Evolutionary conservation across 768 basidiomycete genomes (phyloP), one percentile per base, ranked within the genome.

Genomic region (Phlebiopsis flavidoalba): DNA sequence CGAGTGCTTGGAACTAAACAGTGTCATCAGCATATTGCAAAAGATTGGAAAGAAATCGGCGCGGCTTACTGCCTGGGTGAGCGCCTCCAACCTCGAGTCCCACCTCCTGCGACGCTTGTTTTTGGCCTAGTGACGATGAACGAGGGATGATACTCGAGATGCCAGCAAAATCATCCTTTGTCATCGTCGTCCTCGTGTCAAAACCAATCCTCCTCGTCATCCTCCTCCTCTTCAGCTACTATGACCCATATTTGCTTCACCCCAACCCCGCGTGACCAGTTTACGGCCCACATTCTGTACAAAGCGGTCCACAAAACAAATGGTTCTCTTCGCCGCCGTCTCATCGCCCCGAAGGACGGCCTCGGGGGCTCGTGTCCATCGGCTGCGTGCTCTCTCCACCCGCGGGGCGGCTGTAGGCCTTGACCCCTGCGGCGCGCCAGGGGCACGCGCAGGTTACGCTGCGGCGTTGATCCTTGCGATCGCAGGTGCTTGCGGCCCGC

Each of bases 381-480:
- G 90, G 89, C 66, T 91, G 89, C 0, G 90, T 93, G 65, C 89
- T 91, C 66, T 91, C 66, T 91, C 87, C 17, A 92, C 90, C 12
- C 90, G 79, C 10, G 88, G 89, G 90, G 90, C 1, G 85, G 87
- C 67, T n/a, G n/a, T n/a, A n/a, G n/a, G n/a, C n/a, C n/a, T 85
- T 85, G 37, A 85, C 73, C 55, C n/a, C 77, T 71, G 40, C 64
- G 60, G 24, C 58, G 55, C 35, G 51, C 60, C 11, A 60, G 55
- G 17, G 70, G 70, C 12, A 54, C 24, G 11, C 75, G 71, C 19
- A 80, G 60, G 60, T 77, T 77, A n/a, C n/a, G n/a, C n/a, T 8
- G 62, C 47, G 5, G 77, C 74, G 40, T 68, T 70, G 62, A n/a
- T 80, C 78, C 17, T 75, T 77, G 50, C 79, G 79, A n/a, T 67